Evolutionary conservation across 768 basidiomycete genomes (phyloP).

Genomic region (Rhodotorula graminis): DNA sequence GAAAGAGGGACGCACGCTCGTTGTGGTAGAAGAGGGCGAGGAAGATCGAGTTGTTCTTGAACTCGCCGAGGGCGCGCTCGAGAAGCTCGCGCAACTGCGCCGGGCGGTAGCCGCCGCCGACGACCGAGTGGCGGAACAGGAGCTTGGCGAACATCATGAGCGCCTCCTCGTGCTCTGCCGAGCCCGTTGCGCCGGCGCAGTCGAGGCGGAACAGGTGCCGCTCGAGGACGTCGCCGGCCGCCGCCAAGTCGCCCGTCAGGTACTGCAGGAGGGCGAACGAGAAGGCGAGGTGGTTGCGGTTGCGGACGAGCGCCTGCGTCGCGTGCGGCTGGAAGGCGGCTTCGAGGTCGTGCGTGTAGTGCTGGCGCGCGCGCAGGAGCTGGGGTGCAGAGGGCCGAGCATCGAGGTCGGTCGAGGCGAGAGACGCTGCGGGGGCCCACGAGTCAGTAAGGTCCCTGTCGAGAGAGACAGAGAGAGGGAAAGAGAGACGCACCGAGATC

Average conservation of each 20-base stretch:
- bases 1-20: slow-evolving; percentile 35
- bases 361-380: slow-evolving; percentile 29
- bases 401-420: not conserved
- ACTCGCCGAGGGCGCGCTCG: slow-evolving; percentile 45
- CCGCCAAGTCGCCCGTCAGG: slow-evolving; percentile 39
- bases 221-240: slow-evolving; percentile 39
- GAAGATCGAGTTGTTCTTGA: slow-evolving; percentile 49
- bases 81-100: slow-evolving; percentile 43
- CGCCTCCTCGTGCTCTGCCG: slow-evolving; percentile 44
- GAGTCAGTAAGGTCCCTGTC: too few species aligned
- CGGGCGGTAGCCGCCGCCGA: slow-evolving; percentile 41
- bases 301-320: slow-evolving; percentile 21
- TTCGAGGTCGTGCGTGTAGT: slow-evolving; percentile 20
- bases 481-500: slow-evolving; percentile 17
- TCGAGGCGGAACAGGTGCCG: slow-evolving; percentile 38
- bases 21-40: slow-evolving; percentile 46
- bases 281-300: slow-evolving; percentile 29
- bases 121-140: slow-evolving; percentile 40
- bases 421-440: not conserved
- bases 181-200: slow-evolving; percentile 8
- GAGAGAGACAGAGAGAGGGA: too few species aligned
- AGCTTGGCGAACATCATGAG: slow-evolving; percentile 45
- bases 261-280: slow-evolving; percentile 43
- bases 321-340: slow-evolving; percentile 23
- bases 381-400: slow-evolving; percentile 7